Evolutionary conservation across 2,329 filamentous ascomycete genomes (phyloP).

Genomic region (Cadophora malorum): DNA sequence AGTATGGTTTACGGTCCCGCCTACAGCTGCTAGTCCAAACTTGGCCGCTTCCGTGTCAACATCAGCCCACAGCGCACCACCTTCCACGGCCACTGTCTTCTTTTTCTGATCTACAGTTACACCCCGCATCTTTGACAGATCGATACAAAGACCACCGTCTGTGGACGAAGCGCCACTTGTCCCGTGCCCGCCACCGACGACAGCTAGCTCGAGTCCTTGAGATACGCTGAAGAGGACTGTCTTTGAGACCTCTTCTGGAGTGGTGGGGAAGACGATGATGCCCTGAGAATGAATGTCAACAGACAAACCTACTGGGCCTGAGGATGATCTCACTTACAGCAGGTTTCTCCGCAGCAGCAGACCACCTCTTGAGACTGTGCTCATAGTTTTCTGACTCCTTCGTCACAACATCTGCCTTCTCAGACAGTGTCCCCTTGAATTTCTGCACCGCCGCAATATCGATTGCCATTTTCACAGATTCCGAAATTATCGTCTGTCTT

Average conservation of each 20-base stretch:
- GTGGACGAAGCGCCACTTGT: constrained; percentile 35
- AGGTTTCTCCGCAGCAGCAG: constrained; percentile 33
- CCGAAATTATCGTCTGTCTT: background rate
- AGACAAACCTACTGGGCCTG: background rate
- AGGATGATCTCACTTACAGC: constrained; percentile 28
- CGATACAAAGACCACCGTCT: constrained; percentile 35
- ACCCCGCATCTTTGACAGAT: constrained; percentile 34
- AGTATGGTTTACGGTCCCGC: constrained; percentile 33
- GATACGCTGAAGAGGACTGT: constrained; percentile 29
- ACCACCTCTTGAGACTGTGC: constrained; percentile 36
- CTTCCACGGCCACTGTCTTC: constrained; percentile 29
- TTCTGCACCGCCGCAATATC: constrained; percentile 6
- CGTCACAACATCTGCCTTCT: constrained; percentile 26
- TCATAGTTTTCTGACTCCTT: constrained; percentile 31
- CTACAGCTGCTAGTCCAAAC: constrained; percentile 32
- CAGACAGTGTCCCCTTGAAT: constrained; percentile 22
- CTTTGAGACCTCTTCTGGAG: constrained; percentile 31
- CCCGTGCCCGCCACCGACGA: constrained; percentile 33
- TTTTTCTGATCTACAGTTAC: constrained; percentile 27
- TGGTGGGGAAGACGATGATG: constrained; percentile 34
- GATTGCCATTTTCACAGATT: background rate
- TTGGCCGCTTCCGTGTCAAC: constrained; percentile 31
- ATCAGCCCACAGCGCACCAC: constrained; percentile 33
- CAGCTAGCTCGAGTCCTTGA: constrained; percentile 31
- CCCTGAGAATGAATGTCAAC: constrained; percentile 24